Evolutionary conservation across 2,329 filamentous ascomycete genomes (phyloP).

Genomic region (Aspergillus quadrilineatus): DNA sequence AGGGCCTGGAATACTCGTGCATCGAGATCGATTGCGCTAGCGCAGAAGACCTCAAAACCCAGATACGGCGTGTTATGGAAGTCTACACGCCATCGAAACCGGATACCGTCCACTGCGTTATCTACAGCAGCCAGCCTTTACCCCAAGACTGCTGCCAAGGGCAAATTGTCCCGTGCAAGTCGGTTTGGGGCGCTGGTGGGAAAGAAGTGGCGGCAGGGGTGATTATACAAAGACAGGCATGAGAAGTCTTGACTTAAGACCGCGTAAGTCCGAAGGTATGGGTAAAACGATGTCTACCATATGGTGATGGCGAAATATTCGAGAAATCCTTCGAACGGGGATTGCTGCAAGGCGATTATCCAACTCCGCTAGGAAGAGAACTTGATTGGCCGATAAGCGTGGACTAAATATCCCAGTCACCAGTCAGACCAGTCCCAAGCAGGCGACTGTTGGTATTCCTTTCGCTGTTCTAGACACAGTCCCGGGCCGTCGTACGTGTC

Average conservation of each 20-base stretch:
- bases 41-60: slow-evolving; percentile 22
- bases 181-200: slow-evolving; percentile 41
- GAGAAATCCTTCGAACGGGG: slow-evolving; percentile 7
- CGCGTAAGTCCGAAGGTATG: neutral
- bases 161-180: slow-evolving; percentile 44
- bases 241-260: neutral
- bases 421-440: slow-evolving; percentile 3
- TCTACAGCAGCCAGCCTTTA: slow-evolving; percentile 37
- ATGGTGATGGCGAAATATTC: slow-evolving; percentile 8
- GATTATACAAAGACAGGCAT: slow-evolving; percentile 29
- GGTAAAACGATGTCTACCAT: neutral
- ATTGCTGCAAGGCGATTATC: neutral
- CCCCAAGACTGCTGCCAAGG: slow-evolving; percentile 25
- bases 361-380: neutral
- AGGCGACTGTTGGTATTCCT: slow-evolving; percentile 1
- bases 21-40: slow-evolving; percentile 32
- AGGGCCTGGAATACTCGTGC: slow-evolving; percentile 27
- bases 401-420: slow-evolving; percentile 5
- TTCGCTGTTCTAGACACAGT: slow-evolving; percentile 1
- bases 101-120: slow-evolving; percentile 27
- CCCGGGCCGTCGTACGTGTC: slow-evolving; percentile 2
- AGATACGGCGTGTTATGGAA: slow-evolving; percentile 27
- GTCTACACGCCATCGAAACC: slow-evolving; percentile 11
- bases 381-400: slow-evolving; percentile 15
- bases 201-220: slow-evolving; percentile 36